Evolutionary conservation across 1,284 basidiomycete species (phyloP), one percentile per base, ranked within the genome.

Genomic region (Naganishia sp.): DNA sequence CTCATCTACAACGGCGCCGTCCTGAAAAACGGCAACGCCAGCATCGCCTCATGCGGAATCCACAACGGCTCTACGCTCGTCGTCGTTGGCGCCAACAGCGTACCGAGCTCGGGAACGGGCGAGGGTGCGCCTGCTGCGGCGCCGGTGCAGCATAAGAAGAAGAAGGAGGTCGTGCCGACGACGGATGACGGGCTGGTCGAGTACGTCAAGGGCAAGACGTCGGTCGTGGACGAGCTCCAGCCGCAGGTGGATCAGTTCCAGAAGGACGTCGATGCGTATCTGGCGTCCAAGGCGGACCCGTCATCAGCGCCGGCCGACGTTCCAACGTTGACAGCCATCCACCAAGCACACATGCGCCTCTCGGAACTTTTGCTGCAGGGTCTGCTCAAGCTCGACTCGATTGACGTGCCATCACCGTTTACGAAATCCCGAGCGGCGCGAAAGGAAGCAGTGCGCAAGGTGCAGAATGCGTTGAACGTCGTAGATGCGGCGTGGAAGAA

Each of bases 401-500:
- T 82, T 50, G 78, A 82, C 55, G 78, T 82, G 39, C 79, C 78
- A 3, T 67, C 67, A 13, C 75, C 71, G 42, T 83, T 80, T 76
- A 70, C 68, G 6, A 72, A 78, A n/a, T 82, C 82, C 31, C 74
- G 82, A 59, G 72, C 74, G 67, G 80, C 78, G 69, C 73, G 82
- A 63, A 83, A 83, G 70, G 77, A 79, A 36, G 81, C 78, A 0
- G 81, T 83, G 7, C 77, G 70, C 70, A 70, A 69, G 28, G 78
- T 83, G 15, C 82, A 83, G 71, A 74, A 69, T n/a, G 74, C 77
- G 61, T 71, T 82, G 66, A 79, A 79, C 43, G 72, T 72, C 45
- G 76, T 82, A 16, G 82, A 83, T 66, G 76, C 76, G 25, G 74
- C 77, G 7, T 82, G 80, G 77, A 78, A 78, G 33, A 76, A 76